Evolutionary conservation across 1,139 yeast genomes (phyloP).

Genomic region (Insectozyma bohioensis): DNA sequence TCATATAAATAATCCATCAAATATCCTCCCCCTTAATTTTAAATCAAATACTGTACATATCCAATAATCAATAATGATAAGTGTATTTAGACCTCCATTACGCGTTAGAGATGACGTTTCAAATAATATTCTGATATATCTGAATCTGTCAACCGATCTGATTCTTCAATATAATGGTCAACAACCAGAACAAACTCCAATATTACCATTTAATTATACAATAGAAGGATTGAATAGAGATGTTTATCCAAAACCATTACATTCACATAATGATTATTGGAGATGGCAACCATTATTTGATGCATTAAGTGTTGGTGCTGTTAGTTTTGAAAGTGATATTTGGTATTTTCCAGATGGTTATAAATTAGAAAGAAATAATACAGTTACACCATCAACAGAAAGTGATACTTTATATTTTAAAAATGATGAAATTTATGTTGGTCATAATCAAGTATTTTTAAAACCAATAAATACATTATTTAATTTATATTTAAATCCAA

Average conservation of each 20-base stretch:
- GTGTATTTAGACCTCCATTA: conserved; percentile 13
- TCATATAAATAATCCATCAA: no score
- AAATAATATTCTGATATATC: conserved; percentile 3
- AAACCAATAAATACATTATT: conserved; percentile 45
- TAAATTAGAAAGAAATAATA: conserved; percentile 23
- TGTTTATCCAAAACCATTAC: conserved; percentile 52
- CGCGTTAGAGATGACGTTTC: conserved; percentile 1
- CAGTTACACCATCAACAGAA: conserved; percentile 18
- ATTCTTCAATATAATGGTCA: conserved; percentile 12
- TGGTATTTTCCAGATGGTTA: conserved; percentile 49
- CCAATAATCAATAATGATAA: conserved; percentile 15
- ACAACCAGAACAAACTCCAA: conserved; percentile 10
- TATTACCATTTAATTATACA: conserved; percentile 16
- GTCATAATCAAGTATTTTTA: conserved; percentile 57
- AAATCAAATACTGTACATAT: no score
- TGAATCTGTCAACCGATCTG: no score
- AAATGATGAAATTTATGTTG: conserved; percentile 55
- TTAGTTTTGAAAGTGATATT: conserved; percentile 70
- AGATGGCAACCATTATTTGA: conserved; percentile 59
- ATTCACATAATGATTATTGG: conserved; percentile 81
- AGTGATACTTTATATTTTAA: conserved; percentile 24
- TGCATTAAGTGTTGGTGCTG: conserved; percentile 58
- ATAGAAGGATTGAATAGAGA: conserved; percentile 47
- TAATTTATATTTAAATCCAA: conserved; percentile 53
- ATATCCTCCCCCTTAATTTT: no score